Evolutionary conservation across 805 yeast genomes (phyloP).

Genomic region (Peterozyma toletana): DNA sequence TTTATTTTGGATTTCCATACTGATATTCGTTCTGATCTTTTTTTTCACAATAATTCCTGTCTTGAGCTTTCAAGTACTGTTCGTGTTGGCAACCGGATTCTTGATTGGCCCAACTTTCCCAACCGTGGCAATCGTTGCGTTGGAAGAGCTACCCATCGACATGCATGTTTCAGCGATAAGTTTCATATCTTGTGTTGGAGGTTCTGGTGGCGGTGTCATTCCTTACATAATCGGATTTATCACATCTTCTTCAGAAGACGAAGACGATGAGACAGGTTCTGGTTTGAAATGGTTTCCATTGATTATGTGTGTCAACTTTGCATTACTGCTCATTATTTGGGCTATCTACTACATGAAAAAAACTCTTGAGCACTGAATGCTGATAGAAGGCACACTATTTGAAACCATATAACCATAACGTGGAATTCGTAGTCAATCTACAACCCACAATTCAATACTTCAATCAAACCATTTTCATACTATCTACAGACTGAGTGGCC

Average conservation of each 20-base stretch:
- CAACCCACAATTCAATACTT: too few species aligned
- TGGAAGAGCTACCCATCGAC: conserved; percentile 52
- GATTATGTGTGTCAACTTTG: conserved; percentile 15
- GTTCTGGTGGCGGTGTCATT: conserved; percentile 76
- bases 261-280: conserved; percentile 15
- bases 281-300: conserved; percentile 25
- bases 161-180: conserved; percentile 66
- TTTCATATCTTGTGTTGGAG: conserved; percentile 71
- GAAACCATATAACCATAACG: too few species aligned
- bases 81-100: conserved; percentile 34
- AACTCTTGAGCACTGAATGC: too few species aligned
- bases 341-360: too few species aligned
- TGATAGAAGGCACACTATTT: too few species aligned
- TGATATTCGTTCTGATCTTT: conserved; percentile 25
- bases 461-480: too few species aligned
- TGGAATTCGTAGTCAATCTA: too few species aligned
- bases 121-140: conserved; percentile 57
- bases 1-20: conserved; percentile 28
- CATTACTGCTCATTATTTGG: neutral
- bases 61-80: conserved; percentile 20
- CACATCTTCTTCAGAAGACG: neutral
- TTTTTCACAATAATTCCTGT: conserved; percentile 22
- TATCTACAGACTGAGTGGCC: too few species aligned
- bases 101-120: conserved; percentile 56
- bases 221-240: conserved; percentile 59